Evolutionary conservation across 163 green algal genomes (phyloP), one percentile per base, ranked within the genome.

Genomic region (Scenedesmus sp.): DNA sequence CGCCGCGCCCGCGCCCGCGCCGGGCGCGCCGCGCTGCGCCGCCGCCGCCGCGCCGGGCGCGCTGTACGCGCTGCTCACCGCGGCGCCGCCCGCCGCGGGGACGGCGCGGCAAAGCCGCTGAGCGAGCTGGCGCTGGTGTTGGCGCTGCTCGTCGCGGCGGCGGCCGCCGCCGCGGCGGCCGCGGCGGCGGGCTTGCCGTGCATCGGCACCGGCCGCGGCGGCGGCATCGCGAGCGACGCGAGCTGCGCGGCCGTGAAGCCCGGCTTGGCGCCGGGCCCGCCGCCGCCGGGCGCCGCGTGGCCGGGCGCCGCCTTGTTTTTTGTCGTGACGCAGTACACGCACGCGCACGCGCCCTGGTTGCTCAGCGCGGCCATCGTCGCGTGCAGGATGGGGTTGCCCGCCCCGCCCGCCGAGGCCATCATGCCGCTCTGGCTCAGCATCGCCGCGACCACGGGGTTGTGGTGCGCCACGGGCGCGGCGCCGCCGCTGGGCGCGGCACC

Each of bases 271-370:
- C 60, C 33, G 60, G 36, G 22, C 17, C 0, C 57, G 22, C 15
- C 5, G 17, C 28, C 34, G 57, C 31, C 36, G 36, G 28, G 31
- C 50, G 50, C 66, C 24, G 34, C 67, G 65, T 34, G 34, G 45
- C 17, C 18, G 42, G n/a, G n/a, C n/a, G 29, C 24, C 56, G 33
- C 13, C 13, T 33, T 22, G 22, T 24, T 22, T 4, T 4, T 4
- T 73, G 42, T 77, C 18, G 54, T 77, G 13, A 77, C 54, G 58
- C 69, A 77, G 51, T 77, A 77, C 36, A 77, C 69, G 18, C 69
- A 77, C 14, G 33, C 34, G 39, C 69, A 77, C 31, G 10, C 33
- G 24, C 53, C 69, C 26, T 66, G 53, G 36, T 67, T 77, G 3
- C 53, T 47, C 4, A 77, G 50, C 9, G 69, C 69, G 14, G 69